Percentiles rank a stretch among this genome's conserved stretches.
Conservation (phyloP, 2,329 filamentous ascomycete species). For the Aspergillus fijiensis region DNA sequence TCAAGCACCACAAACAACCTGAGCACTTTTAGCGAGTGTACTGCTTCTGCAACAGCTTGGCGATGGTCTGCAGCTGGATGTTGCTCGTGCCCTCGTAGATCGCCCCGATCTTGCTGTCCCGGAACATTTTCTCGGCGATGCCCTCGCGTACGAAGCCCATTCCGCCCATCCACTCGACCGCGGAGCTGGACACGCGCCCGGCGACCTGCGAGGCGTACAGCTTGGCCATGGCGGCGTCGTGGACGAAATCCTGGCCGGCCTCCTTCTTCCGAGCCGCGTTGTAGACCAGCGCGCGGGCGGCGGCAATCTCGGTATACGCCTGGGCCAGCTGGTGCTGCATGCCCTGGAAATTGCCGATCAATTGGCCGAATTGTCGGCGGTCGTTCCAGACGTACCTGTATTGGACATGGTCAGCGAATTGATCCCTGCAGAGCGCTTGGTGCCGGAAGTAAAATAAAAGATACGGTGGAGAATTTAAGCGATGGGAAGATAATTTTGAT, state of each 20-base stretch:
- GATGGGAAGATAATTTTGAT: constrained; percentile 7
- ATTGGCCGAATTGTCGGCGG: constrained; percentile 90
- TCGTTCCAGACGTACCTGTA: constrained; percentile 92
- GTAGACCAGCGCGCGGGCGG: constrained; percentile 88
- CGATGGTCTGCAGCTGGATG: constrained; percentile 70
- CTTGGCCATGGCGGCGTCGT: constrained; percentile 97
- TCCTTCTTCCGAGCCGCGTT: constrained; percentile 98
- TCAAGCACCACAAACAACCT: too few relatives aligned
- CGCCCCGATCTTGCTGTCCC: constrained; percentile 97
- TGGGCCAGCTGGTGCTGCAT: constrained; percentile 99
- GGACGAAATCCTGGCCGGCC: constrained; percentile 90
- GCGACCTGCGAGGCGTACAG: constrained; percentile 92
- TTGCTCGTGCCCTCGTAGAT: constrained; percentile 85
- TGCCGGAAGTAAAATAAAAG: too few relatives aligned
- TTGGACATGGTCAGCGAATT: too few relatives aligned
- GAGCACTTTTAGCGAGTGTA: constrained; percentile 55
- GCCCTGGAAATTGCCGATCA: constrained; percentile 95
- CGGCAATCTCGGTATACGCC: constrained; percentile 88
- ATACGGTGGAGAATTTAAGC: too few relatives aligned
- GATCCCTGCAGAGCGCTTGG: too few relatives aligned
- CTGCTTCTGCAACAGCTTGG: constrained; percentile 66
- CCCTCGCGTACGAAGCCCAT: constrained; percentile 99
- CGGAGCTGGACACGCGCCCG: constrained; percentile 76
- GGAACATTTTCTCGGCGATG: constrained; percentile 94
- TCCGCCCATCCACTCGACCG: constrained; percentile 98